These are phyloP conservation scores for Chrysochromulina parva DNA, from an alignment of 78 protist genomes.

Conservation along the genomic window DNA sequence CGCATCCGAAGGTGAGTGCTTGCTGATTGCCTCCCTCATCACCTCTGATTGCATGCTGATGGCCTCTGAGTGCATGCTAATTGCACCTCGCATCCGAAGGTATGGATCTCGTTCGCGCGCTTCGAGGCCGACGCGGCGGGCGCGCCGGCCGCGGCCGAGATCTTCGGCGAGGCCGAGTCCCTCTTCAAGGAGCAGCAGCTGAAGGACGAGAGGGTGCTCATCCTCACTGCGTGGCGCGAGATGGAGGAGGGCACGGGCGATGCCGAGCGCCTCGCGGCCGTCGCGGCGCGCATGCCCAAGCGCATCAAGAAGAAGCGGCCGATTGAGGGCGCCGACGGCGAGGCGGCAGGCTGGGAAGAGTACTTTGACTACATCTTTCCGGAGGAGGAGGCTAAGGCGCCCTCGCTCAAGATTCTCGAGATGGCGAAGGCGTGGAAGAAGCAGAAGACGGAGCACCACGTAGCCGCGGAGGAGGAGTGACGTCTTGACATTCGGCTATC, in stretches of 20 bases:
- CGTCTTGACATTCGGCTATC: too few relatives aligned
- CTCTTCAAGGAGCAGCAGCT: neutral
- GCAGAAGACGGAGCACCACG: neutral
- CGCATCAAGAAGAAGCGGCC: conserved; percentile 67
- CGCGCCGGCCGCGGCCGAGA: neutral
- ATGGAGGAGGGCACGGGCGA: conserved; percentile 61
- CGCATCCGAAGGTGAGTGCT: conserved; percentile 74
- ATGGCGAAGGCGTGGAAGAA: conserved; percentile 84
- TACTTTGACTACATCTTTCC: conserved; percentile 81
- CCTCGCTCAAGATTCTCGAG: conserved; percentile 81
- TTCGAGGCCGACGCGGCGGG: conserved; percentile 16
- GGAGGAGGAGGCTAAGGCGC: conserved; percentile 51
- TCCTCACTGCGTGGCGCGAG: conserved; percentile 57
- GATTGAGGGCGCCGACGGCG: conserved; percentile 59
- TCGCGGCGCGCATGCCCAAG: conserved; percentile 54
- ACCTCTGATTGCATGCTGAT: too few relatives aligned
- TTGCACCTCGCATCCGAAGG: neutral
- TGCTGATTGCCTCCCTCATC: neutral
- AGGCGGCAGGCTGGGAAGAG: conserved; percentile 73
- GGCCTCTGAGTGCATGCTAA: neutral
- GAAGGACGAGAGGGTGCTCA: conserved; percentile 46
- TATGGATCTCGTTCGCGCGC: neutral
- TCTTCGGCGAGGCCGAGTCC: neutral
- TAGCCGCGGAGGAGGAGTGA: too few relatives aligned
- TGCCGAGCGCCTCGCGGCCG: neutral